Percentiles rank a stretch among this genome's conserved stretches.
These are phyloP conservation scores for Colletotrichum sp. DNA, from an alignment of 2,329 filamentous ascomycete genomes.

Conservation along the genomic window DNA sequence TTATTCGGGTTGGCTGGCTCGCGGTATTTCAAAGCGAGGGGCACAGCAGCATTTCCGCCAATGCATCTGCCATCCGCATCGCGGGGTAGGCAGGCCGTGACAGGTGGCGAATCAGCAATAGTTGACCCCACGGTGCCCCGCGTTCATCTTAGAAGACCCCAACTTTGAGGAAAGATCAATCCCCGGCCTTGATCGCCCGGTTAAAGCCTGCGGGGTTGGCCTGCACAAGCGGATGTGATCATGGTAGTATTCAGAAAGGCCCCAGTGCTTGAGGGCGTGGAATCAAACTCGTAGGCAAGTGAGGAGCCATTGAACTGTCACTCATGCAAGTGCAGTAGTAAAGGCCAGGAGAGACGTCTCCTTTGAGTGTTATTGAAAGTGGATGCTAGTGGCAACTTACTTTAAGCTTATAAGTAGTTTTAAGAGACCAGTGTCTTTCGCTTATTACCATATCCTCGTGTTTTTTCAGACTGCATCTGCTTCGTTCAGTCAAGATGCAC, in stretches of 20 bases:
- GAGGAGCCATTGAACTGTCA: background rate
- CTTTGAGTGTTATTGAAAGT: background rate
- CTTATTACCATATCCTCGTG: background rate
- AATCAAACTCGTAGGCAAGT: background rate
- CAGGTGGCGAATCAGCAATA: background rate
- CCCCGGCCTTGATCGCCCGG: background rate
- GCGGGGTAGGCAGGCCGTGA: background rate
- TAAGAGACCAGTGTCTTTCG: background rate
- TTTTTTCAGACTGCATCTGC: background rate
- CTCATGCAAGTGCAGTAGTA: background rate
- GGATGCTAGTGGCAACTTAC: background rate
- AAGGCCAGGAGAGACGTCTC: background rate
- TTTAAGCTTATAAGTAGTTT: background rate
- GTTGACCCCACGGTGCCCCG: fast-evolving
- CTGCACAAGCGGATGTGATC: fast-evolving
- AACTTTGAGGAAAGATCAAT: background rate
- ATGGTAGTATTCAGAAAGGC: background rate
- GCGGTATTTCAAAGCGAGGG: background rate
- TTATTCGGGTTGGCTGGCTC: background rate
- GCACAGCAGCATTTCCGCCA: background rate
- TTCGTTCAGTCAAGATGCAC: background rate
- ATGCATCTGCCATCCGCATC: background rate
- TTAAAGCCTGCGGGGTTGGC: background rate
- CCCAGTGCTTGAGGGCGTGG: fast-evolving
- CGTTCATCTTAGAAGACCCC: background rate